Percentiles rank a stretch among this genome's conserved stretches.
Conservation (phyloP, 345 rosid species). For the Eucalyptus regnans region DNA sequence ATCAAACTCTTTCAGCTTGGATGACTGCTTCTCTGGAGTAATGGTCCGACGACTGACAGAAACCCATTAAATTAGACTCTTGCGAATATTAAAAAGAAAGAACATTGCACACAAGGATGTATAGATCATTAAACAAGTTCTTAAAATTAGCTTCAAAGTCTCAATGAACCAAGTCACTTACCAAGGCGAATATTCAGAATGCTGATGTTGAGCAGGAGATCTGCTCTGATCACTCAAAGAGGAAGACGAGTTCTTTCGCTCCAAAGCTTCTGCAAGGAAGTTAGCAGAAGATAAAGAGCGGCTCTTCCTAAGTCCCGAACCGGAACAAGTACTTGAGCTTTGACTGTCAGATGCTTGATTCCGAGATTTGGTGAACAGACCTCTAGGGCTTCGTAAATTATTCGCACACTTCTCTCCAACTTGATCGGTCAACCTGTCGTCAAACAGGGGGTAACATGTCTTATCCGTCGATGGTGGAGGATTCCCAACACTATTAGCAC, state of each 20-base stretch:
- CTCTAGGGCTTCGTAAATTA: slow-evolving; percentile 17
- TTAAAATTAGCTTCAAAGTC: background rate
- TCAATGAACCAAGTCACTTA: slow-evolving; percentile 1
- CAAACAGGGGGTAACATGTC: slow-evolving; percentile 22
- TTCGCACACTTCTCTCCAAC: slow-evolving; percentile 17
- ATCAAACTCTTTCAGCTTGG: slow-evolving; percentile 35
- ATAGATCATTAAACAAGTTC: background rate
- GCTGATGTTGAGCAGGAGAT: slow-evolving; percentile 26
- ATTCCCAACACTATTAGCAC: slow-evolving; percentile 10
- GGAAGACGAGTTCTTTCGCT: slow-evolving; percentile 12
- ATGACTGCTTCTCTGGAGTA: slow-evolving; percentile 45
- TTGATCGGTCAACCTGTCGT: slow-evolving; percentile 16
- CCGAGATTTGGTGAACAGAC: slow-evolving; percentile 27
- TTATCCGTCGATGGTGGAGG: slow-evolving; percentile 31
- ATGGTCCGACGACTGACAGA: slow-evolving; percentile 16
- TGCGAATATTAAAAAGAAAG: background rate
- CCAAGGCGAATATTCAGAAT: slow-evolving; percentile 34
- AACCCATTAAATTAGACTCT: background rate
- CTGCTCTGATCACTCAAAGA: slow-evolving; percentile 19
- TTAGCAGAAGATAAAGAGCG: slow-evolving; percentile 70
- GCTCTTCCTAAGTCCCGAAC: slow-evolving; percentile 64
- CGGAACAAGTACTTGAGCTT: slow-evolving; percentile 6
- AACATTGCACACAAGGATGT: background rate
- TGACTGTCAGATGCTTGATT: slow-evolving; percentile 34
- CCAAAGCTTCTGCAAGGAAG: slow-evolving; percentile 37